phyloP scores from a whole-genome alignment of 2,329 filamentous ascomycete species.

The Fusarium sp. region DNA sequence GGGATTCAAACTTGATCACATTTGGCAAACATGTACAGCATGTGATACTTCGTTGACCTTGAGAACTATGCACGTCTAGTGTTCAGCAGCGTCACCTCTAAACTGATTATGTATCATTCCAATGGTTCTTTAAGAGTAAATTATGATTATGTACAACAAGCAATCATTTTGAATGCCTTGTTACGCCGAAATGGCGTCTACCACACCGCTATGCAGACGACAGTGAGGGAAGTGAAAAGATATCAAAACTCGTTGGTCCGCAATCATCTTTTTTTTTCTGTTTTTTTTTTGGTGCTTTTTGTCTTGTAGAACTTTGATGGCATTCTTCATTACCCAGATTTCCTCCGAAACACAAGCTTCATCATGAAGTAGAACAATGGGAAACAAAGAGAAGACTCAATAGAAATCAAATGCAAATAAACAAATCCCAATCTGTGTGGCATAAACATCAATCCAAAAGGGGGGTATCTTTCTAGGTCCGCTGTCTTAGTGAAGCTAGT shows the following conservation, averaged over 20 bases:
- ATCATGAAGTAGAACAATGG: slow-evolving; percentile 20
- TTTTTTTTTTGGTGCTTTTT: slow-evolving; percentile 19
- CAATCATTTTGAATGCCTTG: slow-evolving; percentile 23
- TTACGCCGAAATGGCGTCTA: slow-evolving; percentile 25
- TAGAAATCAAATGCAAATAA: slow-evolving; percentile 23
- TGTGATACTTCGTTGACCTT: not conserved
- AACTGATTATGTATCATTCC: slow-evolving; percentile 8
- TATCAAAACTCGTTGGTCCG: slow-evolving; percentile 28
- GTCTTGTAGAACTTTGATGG: slow-evolving; percentile 9
- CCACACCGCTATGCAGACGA: slow-evolving; percentile 44
- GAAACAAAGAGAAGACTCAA: slow-evolving; percentile 30
- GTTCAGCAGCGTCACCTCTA: not conserved
- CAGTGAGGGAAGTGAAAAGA: slow-evolving; percentile 24
- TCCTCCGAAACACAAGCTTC: slow-evolving; percentile 16
- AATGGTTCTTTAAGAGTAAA: slow-evolving; percentile 38
- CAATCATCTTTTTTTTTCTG: slow-evolving; percentile 24
- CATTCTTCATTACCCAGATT: slow-evolving; percentile 13
- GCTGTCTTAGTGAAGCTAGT: slow-evolving; percentile 50
- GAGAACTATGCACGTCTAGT: not conserved
- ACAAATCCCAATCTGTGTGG: slow-evolving; percentile 47
- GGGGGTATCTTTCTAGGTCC: slow-evolving; percentile 59
- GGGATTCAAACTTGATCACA: not conserved
- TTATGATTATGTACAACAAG: slow-evolving; percentile 49
- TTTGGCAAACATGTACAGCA: not conserved
- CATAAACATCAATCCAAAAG: slow-evolving; percentile 52